These are phyloP conservation scores for Scytalidium sp. DNA, from an alignment of 2,329 filamentous ascomycete genomes.

Conservation along the genomic window DNA sequence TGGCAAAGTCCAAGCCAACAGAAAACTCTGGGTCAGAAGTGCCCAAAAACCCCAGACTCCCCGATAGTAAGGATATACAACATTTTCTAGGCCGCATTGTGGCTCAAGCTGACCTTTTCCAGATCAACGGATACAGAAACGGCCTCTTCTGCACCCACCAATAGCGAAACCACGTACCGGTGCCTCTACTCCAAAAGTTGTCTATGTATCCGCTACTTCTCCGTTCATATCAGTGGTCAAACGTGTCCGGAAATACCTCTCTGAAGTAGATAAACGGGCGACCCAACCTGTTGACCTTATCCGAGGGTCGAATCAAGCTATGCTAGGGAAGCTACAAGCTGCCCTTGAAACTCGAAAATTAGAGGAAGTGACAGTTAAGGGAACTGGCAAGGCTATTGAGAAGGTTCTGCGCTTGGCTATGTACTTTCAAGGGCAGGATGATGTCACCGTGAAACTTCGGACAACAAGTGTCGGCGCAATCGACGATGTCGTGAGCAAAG, in stretches of 20 bases:
- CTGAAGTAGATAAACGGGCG: slow-evolving; percentile 20
- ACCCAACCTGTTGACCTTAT: slow-evolving; percentile 12
- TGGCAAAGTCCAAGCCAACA: slow-evolving; percentile 11
- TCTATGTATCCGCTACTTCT: slow-evolving; percentile 25
- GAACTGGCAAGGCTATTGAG: slow-evolving; percentile 28
- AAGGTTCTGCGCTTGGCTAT: slow-evolving; percentile 22
- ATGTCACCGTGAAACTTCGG: slow-evolving; percentile 21
- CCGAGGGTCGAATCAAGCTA: not conserved
- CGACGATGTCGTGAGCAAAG: slow-evolving; percentile 26
- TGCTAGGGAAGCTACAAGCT: not conserved
- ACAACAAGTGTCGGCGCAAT: slow-evolving; percentile 29
- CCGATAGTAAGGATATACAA: slow-evolving; percentile 11
- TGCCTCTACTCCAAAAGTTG: slow-evolving; percentile 19
- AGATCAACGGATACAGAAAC: slow-evolving; percentile 28
- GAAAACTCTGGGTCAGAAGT: slow-evolving; percentile 1
- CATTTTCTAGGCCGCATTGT: not conserved
- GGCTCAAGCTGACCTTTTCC: slow-evolving; percentile 1
- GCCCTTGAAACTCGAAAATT: not conserved
- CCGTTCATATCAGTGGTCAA: slow-evolving; percentile 28
- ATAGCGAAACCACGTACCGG: slow-evolving; percentile 18
- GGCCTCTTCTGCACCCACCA: slow-evolving; percentile 29
- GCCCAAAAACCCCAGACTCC: slow-evolving; percentile 17
- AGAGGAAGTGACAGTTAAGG: slow-evolving; percentile 27
- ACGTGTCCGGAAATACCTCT: slow-evolving; percentile 24
- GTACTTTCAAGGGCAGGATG: slow-evolving; percentile 23